Evolutionary conservation across 345 rosid species (phyloP).

Genomic region (Durio zibethinus): DNA sequence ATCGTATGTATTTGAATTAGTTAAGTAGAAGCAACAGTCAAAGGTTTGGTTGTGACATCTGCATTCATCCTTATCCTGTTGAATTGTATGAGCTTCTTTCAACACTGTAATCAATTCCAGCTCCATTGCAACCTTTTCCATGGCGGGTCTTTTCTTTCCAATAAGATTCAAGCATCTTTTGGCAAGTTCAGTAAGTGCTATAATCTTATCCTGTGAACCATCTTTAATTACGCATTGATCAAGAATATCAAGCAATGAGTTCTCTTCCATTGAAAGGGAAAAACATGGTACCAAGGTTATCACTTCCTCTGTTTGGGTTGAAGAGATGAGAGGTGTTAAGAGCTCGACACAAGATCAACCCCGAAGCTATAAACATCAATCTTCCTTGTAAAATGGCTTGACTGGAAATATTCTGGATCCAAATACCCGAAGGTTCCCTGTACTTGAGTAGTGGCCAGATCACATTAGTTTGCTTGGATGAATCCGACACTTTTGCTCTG

Average conservation of each 20-base stretch:
- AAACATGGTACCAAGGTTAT: not conserved
- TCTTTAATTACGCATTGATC: not conserved
- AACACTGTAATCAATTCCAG: not conserved
- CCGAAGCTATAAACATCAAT: slow-evolving; percentile 8
- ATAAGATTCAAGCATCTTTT: no score
- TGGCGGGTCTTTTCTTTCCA: not conserved
- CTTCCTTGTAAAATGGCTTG: slow-evolving; percentile 18
- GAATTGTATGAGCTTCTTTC: not conserved
- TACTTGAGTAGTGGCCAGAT: slow-evolving; percentile 16
- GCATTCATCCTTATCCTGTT: not conserved
- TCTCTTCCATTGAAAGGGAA: not conserved
- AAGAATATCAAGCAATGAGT: no score
- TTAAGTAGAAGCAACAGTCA: no score
- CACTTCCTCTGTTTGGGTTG: not conserved
- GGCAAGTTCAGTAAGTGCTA: not conserved
- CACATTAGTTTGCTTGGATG: slow-evolving; percentile 19
- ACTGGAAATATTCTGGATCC: slow-evolving; percentile 21
- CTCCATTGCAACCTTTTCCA: not conserved
- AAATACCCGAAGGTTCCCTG: slow-evolving; percentile 21
- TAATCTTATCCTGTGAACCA: not conserved
- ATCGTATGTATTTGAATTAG: no score
- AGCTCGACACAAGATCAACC: slow-evolving; percentile 10
- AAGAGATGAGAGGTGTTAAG: not conserved
- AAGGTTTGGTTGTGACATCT: not conserved
- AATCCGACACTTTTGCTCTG: slow-evolving; percentile 11